Evolutionary conservation across 768 basidiomycete species (phyloP).

Genomic region (Phlebiopsis flavidoalba): DNA sequence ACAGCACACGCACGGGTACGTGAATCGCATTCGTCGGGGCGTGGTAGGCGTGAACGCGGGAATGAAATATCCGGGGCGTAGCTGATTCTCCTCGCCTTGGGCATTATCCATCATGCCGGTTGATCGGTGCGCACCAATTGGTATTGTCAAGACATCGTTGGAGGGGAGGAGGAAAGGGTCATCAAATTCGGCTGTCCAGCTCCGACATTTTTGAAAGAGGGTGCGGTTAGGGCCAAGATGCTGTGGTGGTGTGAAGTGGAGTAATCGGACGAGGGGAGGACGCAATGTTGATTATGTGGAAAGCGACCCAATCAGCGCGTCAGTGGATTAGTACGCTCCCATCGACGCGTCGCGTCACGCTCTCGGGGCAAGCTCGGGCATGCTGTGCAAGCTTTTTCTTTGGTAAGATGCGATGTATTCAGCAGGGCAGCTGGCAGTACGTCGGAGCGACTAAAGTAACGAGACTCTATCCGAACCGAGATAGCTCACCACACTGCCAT

Average conservation of each 20-base stretch:
- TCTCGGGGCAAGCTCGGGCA: background rate
- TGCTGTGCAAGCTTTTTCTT: too few relatives aligned
- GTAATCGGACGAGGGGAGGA: too few relatives aligned
- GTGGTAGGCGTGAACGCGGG: too few relatives aligned
- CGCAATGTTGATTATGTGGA: background rate
- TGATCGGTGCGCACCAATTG: constrained; percentile 64
- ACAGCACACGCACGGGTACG: too few relatives aligned
- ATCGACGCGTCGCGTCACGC: background rate
- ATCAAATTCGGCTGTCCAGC: constrained; percentile 80
- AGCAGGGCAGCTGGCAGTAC: too few relatives aligned
- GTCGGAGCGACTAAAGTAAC: too few relatives aligned
- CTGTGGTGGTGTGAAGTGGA: background rate
- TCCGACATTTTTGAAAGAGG: constrained; percentile 28
- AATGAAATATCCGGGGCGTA: constrained; percentile 69
- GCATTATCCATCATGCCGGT: constrained; percentile 56
- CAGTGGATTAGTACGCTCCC: too few relatives aligned
- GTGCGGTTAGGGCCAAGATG: constrained; percentile 27
- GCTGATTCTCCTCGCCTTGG: constrained; percentile 50
- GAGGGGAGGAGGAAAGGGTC: too few relatives aligned
- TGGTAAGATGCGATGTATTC: too few relatives aligned
- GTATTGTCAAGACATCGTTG: constrained; percentile 59
- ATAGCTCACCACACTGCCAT: too few relatives aligned
- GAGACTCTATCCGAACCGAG: too few relatives aligned
- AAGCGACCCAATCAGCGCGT: background rate
- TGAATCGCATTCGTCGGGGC: too few relatives aligned